Percentiles rank a stretch among this genome's conserved stretches.
phyloP scores from a whole-genome alignment of 2,329 filamentous ascomycete species.

The Epichloe festucae region DNA sequence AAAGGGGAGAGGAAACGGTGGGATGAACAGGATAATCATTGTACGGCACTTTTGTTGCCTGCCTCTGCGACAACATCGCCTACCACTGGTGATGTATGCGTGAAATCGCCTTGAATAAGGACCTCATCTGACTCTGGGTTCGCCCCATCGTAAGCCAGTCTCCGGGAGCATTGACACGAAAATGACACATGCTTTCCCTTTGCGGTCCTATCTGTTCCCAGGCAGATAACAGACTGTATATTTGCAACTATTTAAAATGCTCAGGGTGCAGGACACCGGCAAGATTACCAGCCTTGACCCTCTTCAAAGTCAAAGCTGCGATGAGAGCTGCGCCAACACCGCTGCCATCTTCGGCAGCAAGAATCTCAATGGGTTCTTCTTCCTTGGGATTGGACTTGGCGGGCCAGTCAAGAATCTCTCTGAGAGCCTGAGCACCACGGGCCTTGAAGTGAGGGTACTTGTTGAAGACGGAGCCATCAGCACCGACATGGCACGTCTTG shows the following conservation, averaged over 20 bases:
- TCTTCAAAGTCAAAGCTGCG: constrained; percentile 57
- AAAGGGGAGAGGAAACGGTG: neutral
- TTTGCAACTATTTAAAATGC: constrained; percentile 32
- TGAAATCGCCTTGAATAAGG: neutral
- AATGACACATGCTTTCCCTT: neutral
- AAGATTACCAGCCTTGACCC: constrained; percentile 49
- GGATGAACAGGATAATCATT: neutral
- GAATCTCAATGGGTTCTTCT: constrained; percentile 75
- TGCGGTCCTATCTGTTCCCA: neutral
- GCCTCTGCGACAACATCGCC: neutral
- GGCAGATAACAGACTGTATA: neutral
- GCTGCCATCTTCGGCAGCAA: constrained; percentile 87
- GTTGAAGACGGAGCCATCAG: constrained; percentile 96
- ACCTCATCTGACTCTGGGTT: neutral
- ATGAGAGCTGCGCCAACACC: constrained; percentile 96
- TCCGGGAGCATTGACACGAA: neutral
- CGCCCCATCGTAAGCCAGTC: neutral
- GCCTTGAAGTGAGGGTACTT: constrained; percentile 98
- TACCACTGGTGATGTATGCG: neutral
- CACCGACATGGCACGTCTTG: constrained; percentile 80
- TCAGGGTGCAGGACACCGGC: constrained; percentile 52
- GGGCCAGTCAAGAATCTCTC: constrained; percentile 93
- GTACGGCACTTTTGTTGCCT: neutral
- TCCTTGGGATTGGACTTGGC: constrained; percentile 53
- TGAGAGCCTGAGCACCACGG: constrained; percentile 74